Evolutionary conservation across 805 yeast genomes (phyloP).

Genomic region (Saturnispora serradocipensis): DNA sequence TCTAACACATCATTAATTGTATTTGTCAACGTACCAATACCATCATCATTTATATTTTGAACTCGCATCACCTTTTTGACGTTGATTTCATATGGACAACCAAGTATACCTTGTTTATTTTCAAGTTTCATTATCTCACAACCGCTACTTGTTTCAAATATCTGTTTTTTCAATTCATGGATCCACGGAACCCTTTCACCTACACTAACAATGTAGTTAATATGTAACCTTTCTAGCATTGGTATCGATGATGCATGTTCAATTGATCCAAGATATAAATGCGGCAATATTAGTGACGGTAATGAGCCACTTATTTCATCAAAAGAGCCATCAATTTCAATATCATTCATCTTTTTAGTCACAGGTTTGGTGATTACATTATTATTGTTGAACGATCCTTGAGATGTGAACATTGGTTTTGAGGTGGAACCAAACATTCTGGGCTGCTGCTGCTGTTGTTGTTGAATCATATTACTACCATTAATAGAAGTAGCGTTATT

Average conservation of each 20-base stretch:
- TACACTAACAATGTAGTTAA: constrained; percentile 70
- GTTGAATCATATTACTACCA: not conserved
- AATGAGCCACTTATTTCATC: constrained; percentile 46
- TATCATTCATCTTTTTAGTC: not conserved
- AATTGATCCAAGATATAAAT: constrained; percentile 77
- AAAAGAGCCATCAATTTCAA: constrained; percentile 25
- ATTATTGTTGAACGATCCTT: not conserved
- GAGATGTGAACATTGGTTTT: not conserved
- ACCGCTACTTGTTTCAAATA: constrained; percentile 17
- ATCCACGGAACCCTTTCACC: constrained; percentile 76
- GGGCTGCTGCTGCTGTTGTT: not conserved
- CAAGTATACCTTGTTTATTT: constrained; percentile 12
- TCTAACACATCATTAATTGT: constrained; percentile 55
- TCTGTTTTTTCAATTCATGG: constrained; percentile 15
- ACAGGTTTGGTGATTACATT: not conserved
- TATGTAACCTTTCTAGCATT: constrained; percentile 54
- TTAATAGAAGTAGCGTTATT: not conserved
- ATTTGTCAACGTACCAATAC: constrained; percentile 64
- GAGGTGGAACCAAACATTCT: not conserved
- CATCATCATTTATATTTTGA: constrained; percentile 79
- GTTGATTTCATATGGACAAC: constrained; percentile 17
- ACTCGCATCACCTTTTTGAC: constrained; percentile 50
- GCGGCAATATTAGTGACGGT: constrained; percentile 78
- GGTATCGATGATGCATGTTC: constrained; percentile 69
- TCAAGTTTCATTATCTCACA: constrained; percentile 22